Conservation (phyloP, 78 protist species). For the Planoprotostelium fungivorum region DNA sequence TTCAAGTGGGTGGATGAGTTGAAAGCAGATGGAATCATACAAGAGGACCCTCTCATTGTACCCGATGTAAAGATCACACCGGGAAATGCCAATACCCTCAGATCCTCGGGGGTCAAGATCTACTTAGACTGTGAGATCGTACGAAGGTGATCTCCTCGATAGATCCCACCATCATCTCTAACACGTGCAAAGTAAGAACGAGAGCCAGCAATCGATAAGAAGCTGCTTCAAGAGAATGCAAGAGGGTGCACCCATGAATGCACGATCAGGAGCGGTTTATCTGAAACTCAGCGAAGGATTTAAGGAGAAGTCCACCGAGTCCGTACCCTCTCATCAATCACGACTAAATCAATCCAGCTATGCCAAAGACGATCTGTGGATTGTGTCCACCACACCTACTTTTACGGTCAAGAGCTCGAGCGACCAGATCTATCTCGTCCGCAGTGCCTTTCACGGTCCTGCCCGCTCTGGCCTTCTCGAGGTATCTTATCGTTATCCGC, state of each 20-base stretch:
- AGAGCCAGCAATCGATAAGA: background rate
- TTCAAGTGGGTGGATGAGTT: background rate
- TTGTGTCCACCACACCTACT: constrained; percentile 12
- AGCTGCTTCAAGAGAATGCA: background rate
- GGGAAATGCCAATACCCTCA: background rate
- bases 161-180: too few species aligned
- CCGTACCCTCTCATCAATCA: background rate
- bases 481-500: background rate
- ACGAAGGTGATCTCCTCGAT: background rate
- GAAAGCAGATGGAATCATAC: background rate
- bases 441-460: constrained; percentile 41
- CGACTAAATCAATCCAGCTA: constrained; percentile 4
- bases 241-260: background rate
- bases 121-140: background rate
- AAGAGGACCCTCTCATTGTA: background rate
- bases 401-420: constrained; percentile 7
- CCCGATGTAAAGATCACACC: background rate
- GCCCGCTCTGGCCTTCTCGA: constrained; percentile 14
- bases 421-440: constrained; percentile 6
- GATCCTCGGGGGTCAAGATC: background rate
- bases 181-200: background rate
- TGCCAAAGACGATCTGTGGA: constrained; percentile 66
- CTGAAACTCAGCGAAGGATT: constrained; percentile 12
- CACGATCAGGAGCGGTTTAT: background rate
- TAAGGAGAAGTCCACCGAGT: background rate